Evolutionary conservation across 2,329 filamentous ascomycete species (phyloP).

Genomic region (Pseudopithomyces chartarum): DNA sequence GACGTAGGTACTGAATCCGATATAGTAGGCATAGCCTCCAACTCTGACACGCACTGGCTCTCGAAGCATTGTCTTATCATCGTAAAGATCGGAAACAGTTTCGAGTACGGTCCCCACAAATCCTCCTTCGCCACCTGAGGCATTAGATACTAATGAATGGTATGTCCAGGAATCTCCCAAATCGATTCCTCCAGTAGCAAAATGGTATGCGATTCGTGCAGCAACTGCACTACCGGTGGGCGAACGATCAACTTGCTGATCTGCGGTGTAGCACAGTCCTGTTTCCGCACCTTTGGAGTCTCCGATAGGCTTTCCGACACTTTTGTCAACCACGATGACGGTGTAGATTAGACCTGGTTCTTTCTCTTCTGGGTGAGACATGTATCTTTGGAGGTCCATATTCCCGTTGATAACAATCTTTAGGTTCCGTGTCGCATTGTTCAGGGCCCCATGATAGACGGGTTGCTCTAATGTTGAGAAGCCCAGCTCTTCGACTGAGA

Average conservation of each 20-base stretch:
- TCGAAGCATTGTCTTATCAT: slow-evolving; percentile 6
- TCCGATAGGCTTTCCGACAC: slow-evolving; percentile 22
- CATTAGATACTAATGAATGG: slow-evolving; percentile 23
- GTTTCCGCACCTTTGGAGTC: slow-evolving; percentile 43
- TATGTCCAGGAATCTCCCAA: slow-evolving; percentile 23
- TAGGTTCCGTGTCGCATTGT: slow-evolving; percentile 38
- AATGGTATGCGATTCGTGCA: slow-evolving; percentile 33
- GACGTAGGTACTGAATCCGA: slow-evolving; percentile 17
- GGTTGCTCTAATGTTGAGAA: slow-evolving; percentile 29
- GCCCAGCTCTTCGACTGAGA: slow-evolving; percentile 45
- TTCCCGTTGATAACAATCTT: slow-evolving; percentile 34
- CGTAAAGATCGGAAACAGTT: slow-evolving; percentile 13
- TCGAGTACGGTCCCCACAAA: slow-evolving; percentile 17
- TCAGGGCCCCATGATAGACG: slow-evolving; percentile 38
- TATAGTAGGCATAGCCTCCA: slow-evolving; percentile 21
- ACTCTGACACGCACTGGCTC: slow-evolving; percentile 14
- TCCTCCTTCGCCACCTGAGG: slow-evolving; percentile 12
- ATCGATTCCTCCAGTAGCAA: slow-evolving; percentile 16
- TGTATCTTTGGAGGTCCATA: slow-evolving; percentile 21
- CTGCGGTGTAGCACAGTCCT: slow-evolving; percentile 53
- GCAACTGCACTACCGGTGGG: slow-evolving; percentile 41
- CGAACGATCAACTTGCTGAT: slow-evolving; percentile 54
- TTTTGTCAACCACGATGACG: slow-evolving; percentile 45
- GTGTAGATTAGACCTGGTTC: slow-evolving; percentile 48
- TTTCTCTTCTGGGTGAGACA: slow-evolving; percentile 38